phyloP scores from a whole-genome alignment of 768 basidiomycete species.

The Lentinula sp. region DNA sequence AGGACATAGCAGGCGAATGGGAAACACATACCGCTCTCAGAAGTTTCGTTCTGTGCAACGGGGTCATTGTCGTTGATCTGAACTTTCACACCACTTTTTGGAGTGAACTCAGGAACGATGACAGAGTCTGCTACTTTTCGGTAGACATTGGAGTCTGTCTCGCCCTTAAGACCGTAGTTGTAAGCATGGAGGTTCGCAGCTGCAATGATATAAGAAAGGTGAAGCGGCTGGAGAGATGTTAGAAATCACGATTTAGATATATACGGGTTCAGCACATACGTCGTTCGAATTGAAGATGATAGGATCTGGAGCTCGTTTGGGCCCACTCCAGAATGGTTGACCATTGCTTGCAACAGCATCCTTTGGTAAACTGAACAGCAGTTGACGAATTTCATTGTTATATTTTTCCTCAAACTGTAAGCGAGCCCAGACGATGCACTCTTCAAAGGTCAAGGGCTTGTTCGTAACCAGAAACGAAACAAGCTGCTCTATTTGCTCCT shows the following conservation, averaged over 20 bases:
- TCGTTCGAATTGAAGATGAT: conserved; percentile 82
- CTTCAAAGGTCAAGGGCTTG: conserved; percentile 93
- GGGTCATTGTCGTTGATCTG: conserved; percentile 94
- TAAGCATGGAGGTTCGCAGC: conserved; percentile 96
- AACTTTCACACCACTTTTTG: conserved; percentile 85
- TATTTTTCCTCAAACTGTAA: conserved; percentile 93
- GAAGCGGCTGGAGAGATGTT: conserved; percentile 53
- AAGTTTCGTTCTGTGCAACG: conserved; percentile 47
- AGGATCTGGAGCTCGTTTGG: conserved; percentile 93
- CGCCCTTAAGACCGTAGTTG: conserved; percentile 95
- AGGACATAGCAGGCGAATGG: background rate
- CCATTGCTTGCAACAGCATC: conserved; percentile 89
- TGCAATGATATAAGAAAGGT: conserved; percentile 85
- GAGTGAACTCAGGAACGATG: conserved; percentile 88
- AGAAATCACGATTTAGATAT: conserved; percentile 1
- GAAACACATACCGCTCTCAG: background rate
- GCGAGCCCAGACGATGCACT: conserved; percentile 96
- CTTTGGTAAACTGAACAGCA: conserved; percentile 91
- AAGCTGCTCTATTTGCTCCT: conserved; percentile 85
- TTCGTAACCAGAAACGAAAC: conserved; percentile 84
- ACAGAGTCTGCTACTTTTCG: conserved; percentile 80
- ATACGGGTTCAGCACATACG: conserved; percentile 40
- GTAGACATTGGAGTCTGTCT: conserved; percentile 73
- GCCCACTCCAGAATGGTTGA: conserved; percentile 98
- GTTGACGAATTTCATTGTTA: conserved; percentile 87